Evolutionary conservation across 1,284 basidiomycete genomes (phyloP), one percentile per base, ranked within the genome.

Genomic region (Paramarasmius palmivorus): DNA sequence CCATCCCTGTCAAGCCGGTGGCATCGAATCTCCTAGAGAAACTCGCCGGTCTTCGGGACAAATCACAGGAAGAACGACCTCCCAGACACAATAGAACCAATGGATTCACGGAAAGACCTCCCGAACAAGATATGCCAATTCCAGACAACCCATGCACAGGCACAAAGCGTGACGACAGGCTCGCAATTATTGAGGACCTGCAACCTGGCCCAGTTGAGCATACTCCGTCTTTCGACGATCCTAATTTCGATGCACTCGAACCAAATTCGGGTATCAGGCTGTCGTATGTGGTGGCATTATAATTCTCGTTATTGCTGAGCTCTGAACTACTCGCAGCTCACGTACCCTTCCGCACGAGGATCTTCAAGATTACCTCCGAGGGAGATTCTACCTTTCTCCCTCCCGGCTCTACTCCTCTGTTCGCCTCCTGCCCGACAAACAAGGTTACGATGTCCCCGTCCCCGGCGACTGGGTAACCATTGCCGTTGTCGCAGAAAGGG

Each of bases 391-490:
- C 65, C 77, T 99, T 40, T 86, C 92, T 0, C 93, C 95, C 0
- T 93, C 93, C 0, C 82, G 81, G 25, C 75, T 99, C 29, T 98
- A 99, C 73, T 93, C 93, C 4, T 82, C 88, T 45, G 81, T 93
- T 41, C 85, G 90, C 10, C 81, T 91, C 0, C 78, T 86, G 7
- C 82, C 87, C 0, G 86, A 90, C 61, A 89, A 91, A 60, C 84
- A 88, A 52, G 87, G 87, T 14, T 95, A 94, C 68, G 93, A 97
- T 49, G 81, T 99, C 0, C 95, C 95, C 2, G 86, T 98, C 3
- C 82, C 85, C 4, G 91, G 92, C 1, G 96, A 98, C 69, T 98
- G 90, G 88, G 81, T 95, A 42, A 90, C 91, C 7, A 90, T 96
- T 50, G 93, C 90, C 1, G 92, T 95, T 6, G 83, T 96, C 20